Percentiles rank a stretch among this genome's conserved stretches.
phyloP scores from a whole-genome alignment of 768 basidiomycete species.

The Amyloporia xantha region DNA sequence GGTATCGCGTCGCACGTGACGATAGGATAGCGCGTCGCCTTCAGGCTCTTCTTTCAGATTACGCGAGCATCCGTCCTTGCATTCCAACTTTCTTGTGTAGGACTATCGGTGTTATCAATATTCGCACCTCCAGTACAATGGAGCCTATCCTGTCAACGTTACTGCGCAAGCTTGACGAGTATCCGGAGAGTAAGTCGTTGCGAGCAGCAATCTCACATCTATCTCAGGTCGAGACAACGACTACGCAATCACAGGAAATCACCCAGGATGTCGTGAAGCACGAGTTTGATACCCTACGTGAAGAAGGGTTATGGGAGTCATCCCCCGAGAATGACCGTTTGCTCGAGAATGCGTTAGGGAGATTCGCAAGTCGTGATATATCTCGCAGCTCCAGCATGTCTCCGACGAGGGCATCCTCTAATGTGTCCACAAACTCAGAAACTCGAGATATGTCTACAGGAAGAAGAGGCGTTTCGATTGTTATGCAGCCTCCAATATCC shows the following conservation, averaged over 20 bases:
- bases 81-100: too few relatives aligned
- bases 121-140: neutral
- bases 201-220: neutral
- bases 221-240: neutral
- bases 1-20: too few relatives aligned
- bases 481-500: conserved; percentile 10
- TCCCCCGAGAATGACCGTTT: conserved; percentile 3
- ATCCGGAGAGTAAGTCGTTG: conserved; percentile 3
- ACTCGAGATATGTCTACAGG: neutral
- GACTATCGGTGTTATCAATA: neutral
- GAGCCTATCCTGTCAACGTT: neutral
- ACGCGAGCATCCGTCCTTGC: too few relatives aligned
- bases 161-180: neutral
- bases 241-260: neutral
- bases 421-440: too few relatives aligned
- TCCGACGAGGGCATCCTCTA: too few relatives aligned
- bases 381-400: too few relatives aligned
- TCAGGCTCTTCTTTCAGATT: too few relatives aligned
- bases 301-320: conserved; percentile 6
- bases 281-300: conserved; percentile 1
- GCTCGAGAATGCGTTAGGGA: neutral
- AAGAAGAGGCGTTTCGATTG: conserved; percentile 1
- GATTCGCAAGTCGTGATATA: too few relatives aligned
- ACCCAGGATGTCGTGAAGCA: conserved; percentile 1
- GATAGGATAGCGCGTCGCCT: too few relatives aligned